Base-by-base conservation (phyloP, 129 eudicot genomes). In the Lactuca saligna region DNA sequence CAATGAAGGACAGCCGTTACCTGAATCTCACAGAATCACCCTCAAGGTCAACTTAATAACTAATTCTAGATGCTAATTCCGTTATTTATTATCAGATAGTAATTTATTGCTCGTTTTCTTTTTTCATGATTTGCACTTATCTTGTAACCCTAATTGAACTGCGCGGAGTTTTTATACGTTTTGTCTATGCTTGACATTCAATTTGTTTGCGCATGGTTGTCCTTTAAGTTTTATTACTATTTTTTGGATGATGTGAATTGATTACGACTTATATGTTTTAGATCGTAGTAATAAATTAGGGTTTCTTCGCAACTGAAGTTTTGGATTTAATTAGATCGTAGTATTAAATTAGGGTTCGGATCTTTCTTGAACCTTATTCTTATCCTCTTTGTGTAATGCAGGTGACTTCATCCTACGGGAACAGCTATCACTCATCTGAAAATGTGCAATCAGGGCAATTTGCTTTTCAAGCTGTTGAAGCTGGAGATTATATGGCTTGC, bases 401-500 rank as follows among this genome's bases (percentile, higher is more conserved):
- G 97, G 97, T 91, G 69, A 85, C 91, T 14, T 75, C 95, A 3
- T 49, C 86, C 11, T 74, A 85, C 61, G 97, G 97, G 65, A 87
- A 81, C 71, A 87, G 76, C 73, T 85, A 91, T 66, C 97, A 91
- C 78, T 33, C 65, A 0, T 69, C 89, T 16, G 97, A 91, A 49
- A 80, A 83, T 65, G 95, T 91, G 72, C 79, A 77, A n/a, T 72
- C 85, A n/a, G 97, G 97, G 9, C 91, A 87, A 57, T 91, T 87
- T 54, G 85, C 87, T 14, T 91, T 82, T 59, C 88, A 85, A 79
- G 76, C 97, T n/a, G 78, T 71, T 1, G 97, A 91, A 76, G 91
- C 91, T 29, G 97, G 95, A 37, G 95, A 91, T 61, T 91, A 87
- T 60, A 81, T 85, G 91, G 83, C 97, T 64, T 91, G 97, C 76